phyloP scores from a whole-genome alignment of 1,139 yeast species.

The Nakaseomyces delphensis region DNA sequence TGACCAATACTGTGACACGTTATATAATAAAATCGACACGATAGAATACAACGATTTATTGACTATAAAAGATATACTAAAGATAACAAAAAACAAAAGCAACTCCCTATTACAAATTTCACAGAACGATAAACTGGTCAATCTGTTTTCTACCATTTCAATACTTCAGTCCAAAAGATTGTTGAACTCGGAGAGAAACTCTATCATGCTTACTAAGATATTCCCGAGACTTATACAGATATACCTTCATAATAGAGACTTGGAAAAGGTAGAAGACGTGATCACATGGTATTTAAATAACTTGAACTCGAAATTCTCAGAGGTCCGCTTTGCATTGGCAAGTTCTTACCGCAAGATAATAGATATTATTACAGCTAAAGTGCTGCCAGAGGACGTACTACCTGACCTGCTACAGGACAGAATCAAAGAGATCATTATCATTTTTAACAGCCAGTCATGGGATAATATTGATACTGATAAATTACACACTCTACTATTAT shows the following conservation, averaged over 20 bases:
- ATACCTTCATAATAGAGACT: not conserved
- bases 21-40: not conserved
- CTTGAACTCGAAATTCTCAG: conserved; percentile 1
- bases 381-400: not conserved
- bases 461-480: conserved; percentile 28
- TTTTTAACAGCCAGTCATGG: conserved; percentile 7
- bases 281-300: not conserved
- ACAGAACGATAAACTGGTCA: not conserved
- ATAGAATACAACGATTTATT: not conserved
- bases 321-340: not conserved
- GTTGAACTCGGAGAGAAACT: not conserved
- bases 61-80: not conserved
- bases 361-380: not conserved
- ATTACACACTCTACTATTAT: conserved; percentile 30
- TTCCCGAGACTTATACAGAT: not conserved
- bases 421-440: not conserved
- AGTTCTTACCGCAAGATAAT: not conserved
- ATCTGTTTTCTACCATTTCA: not conserved
- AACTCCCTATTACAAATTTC: not conserved
- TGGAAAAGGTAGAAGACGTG: not conserved
- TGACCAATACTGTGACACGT: not conserved
- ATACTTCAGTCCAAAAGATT: not conserved
- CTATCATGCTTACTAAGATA: not conserved
- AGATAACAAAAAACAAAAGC: not conserved
- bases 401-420: not conserved